These are phyloP conservation scores for Plasmodium cynomolgi DNA, from an alignment of 169 alveolate genomes.

Conservation along the genomic window DNA sequence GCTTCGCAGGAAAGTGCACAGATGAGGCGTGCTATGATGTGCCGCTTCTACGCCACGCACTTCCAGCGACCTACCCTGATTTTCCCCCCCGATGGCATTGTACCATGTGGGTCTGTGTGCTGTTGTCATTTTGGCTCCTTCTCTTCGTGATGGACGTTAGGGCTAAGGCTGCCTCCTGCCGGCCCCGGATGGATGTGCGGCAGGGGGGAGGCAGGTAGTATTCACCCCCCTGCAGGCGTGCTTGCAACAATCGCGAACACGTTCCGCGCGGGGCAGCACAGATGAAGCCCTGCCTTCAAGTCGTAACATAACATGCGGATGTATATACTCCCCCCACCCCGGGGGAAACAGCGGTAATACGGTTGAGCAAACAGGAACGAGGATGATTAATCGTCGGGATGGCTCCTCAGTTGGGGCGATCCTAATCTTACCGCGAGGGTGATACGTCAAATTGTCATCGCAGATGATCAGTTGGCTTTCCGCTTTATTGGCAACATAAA, in stretches of 20 bases:
- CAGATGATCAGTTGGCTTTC: not conserved
- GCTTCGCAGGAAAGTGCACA: not conserved
- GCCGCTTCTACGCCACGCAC: no score
- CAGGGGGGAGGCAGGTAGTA: not conserved
- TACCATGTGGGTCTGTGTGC: slow-evolving; percentile 90
- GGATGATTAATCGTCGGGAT: not conserved
- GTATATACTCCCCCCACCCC: not conserved
- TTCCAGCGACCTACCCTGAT: no score
- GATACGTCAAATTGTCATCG: not conserved
- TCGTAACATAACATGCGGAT: not conserved
- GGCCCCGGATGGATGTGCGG: not conserved
- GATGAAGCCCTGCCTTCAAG: not conserved
- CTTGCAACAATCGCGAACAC: no score
- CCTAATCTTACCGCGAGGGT: no score
- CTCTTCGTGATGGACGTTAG: not conserved
- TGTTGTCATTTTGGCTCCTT: slow-evolving; percentile 79
- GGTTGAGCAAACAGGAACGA: not conserved
- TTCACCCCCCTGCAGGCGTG: no score
- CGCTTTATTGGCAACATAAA: not conserved
- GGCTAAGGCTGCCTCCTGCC: not conserved
- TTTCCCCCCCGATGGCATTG: slow-evolving; percentile 84
- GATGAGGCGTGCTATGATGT: not conserved
- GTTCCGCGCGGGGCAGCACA: not conserved
- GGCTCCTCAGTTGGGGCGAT: not conserved
- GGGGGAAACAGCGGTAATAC: not conserved